Evolutionary conservation across 176 grass and related monocot species (phyloP), one percentile per base, ranked within the genome.

Genomic region (Aegilops longissima): DNA sequence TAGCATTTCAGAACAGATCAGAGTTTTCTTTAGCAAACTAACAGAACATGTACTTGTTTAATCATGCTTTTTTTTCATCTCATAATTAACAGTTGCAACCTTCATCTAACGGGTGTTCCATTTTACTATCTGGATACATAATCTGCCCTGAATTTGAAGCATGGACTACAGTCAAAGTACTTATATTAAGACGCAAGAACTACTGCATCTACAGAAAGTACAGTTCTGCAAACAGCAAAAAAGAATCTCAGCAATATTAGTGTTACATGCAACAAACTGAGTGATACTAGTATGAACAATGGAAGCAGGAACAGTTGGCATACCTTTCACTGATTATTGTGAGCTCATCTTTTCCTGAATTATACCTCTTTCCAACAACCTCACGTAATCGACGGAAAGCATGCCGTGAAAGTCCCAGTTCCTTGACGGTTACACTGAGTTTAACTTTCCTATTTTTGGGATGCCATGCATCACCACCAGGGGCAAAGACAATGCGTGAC

Each of bases 381-480:
- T 91, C 96, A 74, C 96, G 86, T 27, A 98, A 84, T 76, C 96
- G 87, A 69, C 77, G 67, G 80, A 83, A 91, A 66, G 93, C 93
- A 89, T 98, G 85, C 17, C 86, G 77, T 73, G 93, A 92, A 86
- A 98, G 92, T 61, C 96, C 92, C 39, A 96, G 86, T 82, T 98
- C 96, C 77, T 94, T 94, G 21, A 98, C 87, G 8, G 96, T 96
- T 64, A 98, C 92, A 88, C 91, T 84, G 81, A 96, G 90, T 87
- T 96, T 96, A 47, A 96, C 96, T 90, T 92, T 94, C 62, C 92
- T 95, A 68, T 98, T 96, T 86, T 98, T 94, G 2, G 93, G 96
- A 83, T 98, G 93, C 85, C 89, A 98, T 72, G 96, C 86, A 84
- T 94, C 90, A 9, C 92, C 96, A 82, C 93, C 92, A 79, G 93